Evolutionary conservation across 1,284 basidiomycete species (phyloP).

Genomic region (Phellopilus nigrolimitatus): DNA sequence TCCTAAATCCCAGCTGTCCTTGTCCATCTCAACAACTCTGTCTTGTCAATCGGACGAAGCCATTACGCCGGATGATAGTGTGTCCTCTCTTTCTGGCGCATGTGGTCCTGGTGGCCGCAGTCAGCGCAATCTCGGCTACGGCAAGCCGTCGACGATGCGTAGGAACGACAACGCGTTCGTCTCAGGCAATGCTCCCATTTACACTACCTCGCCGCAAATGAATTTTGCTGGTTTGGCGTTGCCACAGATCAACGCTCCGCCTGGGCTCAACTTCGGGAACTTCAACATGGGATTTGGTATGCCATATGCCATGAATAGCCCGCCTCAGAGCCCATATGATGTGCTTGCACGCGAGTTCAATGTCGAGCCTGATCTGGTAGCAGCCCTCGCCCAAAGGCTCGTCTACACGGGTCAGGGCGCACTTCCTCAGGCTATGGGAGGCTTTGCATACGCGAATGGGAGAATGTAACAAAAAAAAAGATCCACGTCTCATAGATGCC

Average conservation of each 20-base stretch:
- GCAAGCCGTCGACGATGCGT: slow-evolving; percentile 10
- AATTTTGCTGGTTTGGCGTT: not conserved
- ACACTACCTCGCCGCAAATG: not conserved
- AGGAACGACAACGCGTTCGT: slow-evolving; percentile 3
- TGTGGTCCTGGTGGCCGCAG: not conserved
- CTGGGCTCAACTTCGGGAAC: slow-evolving; percentile 18
- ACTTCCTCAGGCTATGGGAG: slow-evolving; percentile 3
- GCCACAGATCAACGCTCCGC: slow-evolving; percentile 17
- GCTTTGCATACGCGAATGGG: slow-evolving; percentile 9
- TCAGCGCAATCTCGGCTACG: slow-evolving; percentile 7
- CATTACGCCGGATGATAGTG: slow-evolving; percentile 2
- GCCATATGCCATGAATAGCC: slow-evolving; percentile 19
- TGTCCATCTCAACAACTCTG: not conserved
- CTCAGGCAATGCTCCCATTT: not conserved
- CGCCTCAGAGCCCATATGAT: slow-evolving; percentile 32
- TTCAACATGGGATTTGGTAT: slow-evolving; percentile 17
- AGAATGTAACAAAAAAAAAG: not conserved
- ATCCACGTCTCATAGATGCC: not conserved
- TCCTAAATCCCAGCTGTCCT: not conserved
- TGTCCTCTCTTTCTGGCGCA: not conserved
- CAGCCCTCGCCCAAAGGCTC: slow-evolving; percentile 62
- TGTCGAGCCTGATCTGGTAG: slow-evolving; percentile 60
- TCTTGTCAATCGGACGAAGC: slow-evolving; percentile 4
- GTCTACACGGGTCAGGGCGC: slow-evolving; percentile 3
- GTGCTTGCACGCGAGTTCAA: slow-evolving; percentile 69